Evolutionary conservation across 371 early-diverging fungal species (phyloP).

Genomic region (Rozella allomycis): DNA sequence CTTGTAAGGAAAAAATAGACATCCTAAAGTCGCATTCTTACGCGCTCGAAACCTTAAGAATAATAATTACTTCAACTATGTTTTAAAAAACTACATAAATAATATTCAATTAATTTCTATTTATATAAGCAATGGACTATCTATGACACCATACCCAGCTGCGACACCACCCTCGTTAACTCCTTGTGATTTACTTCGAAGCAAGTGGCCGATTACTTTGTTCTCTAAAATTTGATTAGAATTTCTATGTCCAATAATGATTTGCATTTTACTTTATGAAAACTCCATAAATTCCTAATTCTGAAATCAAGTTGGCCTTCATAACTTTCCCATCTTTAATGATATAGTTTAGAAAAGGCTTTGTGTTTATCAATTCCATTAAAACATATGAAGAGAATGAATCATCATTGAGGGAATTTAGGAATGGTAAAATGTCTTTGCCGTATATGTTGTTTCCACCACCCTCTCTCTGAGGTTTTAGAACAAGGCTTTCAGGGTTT

Average conservation of each 20-base stretch:
- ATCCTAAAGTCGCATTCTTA: too few species aligned
- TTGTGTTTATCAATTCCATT: constrained; percentile 48
- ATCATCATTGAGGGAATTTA: constrained; percentile 7
- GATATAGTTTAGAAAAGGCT: constrained; percentile 45
- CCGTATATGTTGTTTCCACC: constrained; percentile 91
- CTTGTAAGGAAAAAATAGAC: too few species aligned
- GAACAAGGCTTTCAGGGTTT: constrained; percentile 43
- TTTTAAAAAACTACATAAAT: too few species aligned
- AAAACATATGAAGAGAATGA: constrained; percentile 39
- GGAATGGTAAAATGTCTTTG: constrained; percentile 38
- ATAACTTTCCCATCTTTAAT: constrained; percentile 52
- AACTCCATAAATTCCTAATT: constrained; percentile 78
- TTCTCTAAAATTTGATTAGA: constrained; percentile 43
- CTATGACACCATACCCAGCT: constrained; percentile 91
- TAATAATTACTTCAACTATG: too few species aligned
- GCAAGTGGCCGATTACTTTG: constrained; percentile 60
- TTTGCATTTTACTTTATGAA: constrained; percentile 39
- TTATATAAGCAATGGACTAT: constrained; percentile 45
- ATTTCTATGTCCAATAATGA: constrained; percentile 13
- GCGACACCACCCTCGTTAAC: constrained; percentile 90
- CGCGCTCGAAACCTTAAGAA: too few species aligned
- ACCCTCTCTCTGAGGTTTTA: constrained; percentile 93
- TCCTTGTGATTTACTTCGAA: constrained; percentile 65
- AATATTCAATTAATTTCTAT: background rate
- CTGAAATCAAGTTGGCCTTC: constrained; percentile 58